Evolutionary conservation across 805 yeast genomes (phyloP).

Genomic region (Saccharomyces eubayanus): DNA sequence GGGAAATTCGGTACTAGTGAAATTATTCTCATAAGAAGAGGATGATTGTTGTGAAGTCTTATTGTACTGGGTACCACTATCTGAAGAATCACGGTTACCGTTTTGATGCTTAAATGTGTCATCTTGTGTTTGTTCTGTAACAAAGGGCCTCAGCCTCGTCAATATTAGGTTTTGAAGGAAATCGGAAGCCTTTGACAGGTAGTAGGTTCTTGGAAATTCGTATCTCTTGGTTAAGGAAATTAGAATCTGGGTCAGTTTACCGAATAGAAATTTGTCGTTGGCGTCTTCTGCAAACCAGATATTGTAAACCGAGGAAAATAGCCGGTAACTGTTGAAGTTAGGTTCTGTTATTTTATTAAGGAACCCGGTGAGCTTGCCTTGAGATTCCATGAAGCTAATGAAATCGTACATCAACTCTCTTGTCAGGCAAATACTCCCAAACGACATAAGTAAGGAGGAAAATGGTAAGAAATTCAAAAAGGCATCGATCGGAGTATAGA

Average conservation of each 20-base stretch:
- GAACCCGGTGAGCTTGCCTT: conserved; percentile 9
- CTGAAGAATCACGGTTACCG: not conserved
- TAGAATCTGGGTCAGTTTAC: conserved; percentile 10
- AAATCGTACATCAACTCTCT: conserved; percentile 15
- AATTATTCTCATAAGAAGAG: not conserved
- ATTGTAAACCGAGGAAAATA: conserved; percentile 6
- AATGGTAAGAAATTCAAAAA: conserved; percentile 12
- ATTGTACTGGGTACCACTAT: not conserved
- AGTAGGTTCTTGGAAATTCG: conserved; percentile 7
- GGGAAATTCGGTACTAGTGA: not conserved
- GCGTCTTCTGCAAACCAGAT: conserved; percentile 10
- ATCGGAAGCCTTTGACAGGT: conserved; percentile 6
- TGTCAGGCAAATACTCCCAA: conserved; percentile 6
- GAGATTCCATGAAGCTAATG: conserved; percentile 13
- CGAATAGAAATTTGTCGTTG: conserved; percentile 11
- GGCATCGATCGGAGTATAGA: conserved; percentile 8
- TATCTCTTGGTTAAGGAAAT: conserved; percentile 6
- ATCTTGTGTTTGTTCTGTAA: not conserved
- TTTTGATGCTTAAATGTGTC: not conserved
- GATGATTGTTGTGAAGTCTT: not conserved
- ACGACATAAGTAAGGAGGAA: conserved; percentile 5
- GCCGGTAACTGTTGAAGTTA: conserved; percentile 8
- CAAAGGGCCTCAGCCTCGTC: not conserved
- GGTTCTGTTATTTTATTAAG: conserved; percentile 10
- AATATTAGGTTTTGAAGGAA: not conserved